Evolutionary conservation across 148 eudicot genomes (phyloP).

Genomic region (Camellia japonica): DNA sequence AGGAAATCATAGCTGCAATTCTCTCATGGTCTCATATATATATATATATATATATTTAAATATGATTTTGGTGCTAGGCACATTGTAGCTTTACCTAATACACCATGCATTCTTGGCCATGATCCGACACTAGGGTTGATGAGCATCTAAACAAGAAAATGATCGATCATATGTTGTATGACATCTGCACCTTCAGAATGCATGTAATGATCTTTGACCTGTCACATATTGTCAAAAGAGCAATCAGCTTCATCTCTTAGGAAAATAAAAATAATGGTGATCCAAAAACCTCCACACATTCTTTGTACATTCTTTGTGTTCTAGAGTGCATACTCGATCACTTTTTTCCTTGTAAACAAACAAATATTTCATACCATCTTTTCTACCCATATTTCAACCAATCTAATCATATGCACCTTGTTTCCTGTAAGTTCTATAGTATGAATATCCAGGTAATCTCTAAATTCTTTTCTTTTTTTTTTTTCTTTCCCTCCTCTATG

Average conservation of each 20-base stretch:
- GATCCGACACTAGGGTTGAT: not conserved
- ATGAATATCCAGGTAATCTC: too few relatives aligned
- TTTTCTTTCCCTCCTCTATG: too few relatives aligned
- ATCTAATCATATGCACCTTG: not conserved
- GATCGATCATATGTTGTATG: slow-evolving; percentile 87
- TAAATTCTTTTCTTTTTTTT: too few relatives aligned
- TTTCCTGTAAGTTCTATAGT: not conserved
- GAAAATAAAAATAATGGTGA: not conserved
- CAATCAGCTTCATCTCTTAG: not conserved
- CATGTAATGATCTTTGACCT: slow-evolving; percentile 75
- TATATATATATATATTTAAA: too few relatives aligned
- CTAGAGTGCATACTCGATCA: not conserved
- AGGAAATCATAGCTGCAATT: not conserved
- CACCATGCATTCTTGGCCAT: not conserved
- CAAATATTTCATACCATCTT: not conserved
- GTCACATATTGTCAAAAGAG: slow-evolving; percentile 12
- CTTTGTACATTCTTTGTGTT: not conserved
- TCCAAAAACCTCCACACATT: not conserved
- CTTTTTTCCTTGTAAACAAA: not conserved
- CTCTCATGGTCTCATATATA: not conserved
- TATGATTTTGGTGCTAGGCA: not conserved
- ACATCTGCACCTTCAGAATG: slow-evolving; percentile 90
- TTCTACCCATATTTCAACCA: not conserved
- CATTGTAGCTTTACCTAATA: not conserved
- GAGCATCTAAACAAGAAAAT: slow-evolving; percentile 44